A percentile compares a stretch with the other conserved stretches of the same genome.
Evolutionary conservation across 2,329 filamentous ascomycete genomes (phyloP).

Genomic region (Davidsoniella eucalypti): DNA sequence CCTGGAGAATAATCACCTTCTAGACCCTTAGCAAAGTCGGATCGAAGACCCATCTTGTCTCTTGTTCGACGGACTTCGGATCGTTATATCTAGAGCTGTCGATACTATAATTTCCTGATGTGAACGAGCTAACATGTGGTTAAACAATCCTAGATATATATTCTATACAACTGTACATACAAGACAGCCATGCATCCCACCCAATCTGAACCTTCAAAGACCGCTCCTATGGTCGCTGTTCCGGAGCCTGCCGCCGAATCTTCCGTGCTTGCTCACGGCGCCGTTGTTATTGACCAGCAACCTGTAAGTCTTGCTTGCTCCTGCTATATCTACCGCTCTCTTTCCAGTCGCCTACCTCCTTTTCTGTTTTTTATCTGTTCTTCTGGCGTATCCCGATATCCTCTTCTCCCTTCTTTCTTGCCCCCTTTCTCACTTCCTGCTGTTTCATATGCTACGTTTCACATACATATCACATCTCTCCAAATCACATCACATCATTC

Average conservation of each 20-base stretch:
- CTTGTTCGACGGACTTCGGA: too few species aligned
- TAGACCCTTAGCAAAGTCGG: not conserved
- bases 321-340: not conserved
- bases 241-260: not conserved
- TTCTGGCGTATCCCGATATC: too few species aligned
- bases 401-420: not conserved
- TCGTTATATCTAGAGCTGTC: too few species aligned
- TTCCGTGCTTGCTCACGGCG: not conserved
- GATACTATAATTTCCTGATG: too few species aligned
- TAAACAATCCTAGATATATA: not conserved
- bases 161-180: too few species aligned
- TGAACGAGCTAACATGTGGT: not conserved
- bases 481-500: not conserved
- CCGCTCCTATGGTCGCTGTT: constrained; percentile 7
- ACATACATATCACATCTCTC: not conserved
- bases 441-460: too few species aligned
- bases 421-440: not conserved
- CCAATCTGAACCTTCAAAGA: not conserved
- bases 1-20: not conserved
- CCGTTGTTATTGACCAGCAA: constrained; percentile 12
- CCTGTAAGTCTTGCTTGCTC: constrained; percentile 5
- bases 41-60: not conserved
- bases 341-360: not conserved
- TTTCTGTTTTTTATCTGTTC: not conserved
- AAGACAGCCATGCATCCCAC: constrained; percentile 2